Evolutionary conservation across 2,329 filamentous ascomycete species (phyloP).

Genomic region (Sarocladium strictum): DNA sequence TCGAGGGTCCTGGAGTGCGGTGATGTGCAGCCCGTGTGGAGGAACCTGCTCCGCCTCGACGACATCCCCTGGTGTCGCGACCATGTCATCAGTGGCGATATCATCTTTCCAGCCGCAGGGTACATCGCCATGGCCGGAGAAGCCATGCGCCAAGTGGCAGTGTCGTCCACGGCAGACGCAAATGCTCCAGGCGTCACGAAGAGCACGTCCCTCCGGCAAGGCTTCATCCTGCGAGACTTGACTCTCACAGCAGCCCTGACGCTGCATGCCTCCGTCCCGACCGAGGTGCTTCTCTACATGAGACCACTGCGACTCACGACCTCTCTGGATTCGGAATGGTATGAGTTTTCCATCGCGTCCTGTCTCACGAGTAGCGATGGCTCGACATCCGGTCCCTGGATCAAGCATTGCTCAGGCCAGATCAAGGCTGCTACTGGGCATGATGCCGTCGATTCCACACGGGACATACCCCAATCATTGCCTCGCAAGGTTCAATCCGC

Average conservation of each 20-base stretch:
- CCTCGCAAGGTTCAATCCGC: not conserved
- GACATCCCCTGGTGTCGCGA: conserved; percentile 26
- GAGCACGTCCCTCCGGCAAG: no score
- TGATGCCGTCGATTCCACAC: not conserved
- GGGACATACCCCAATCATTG: not conserved
- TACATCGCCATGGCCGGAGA: conserved; percentile 28
- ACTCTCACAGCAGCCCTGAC: not conserved
- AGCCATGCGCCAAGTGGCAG: conserved; percentile 7
- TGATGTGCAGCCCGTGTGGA: conserved; percentile 14
- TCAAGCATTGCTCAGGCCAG: not conserved
- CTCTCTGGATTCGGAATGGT: not conserved
- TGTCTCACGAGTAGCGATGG: not conserved
- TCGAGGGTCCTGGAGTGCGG: not conserved
- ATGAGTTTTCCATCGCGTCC: conserved; percentile 1
- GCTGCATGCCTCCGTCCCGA: not conserved
- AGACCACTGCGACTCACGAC: not conserved
- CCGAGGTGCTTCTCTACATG: not conserved
- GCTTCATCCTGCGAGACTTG: not conserved
- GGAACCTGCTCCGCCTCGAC: conserved; percentile 15
- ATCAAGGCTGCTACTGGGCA: not conserved
- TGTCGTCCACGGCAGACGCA: not conserved
- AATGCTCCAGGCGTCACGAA: not conserved
- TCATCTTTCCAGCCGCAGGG: conserved; percentile 31
- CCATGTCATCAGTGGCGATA: conserved; percentile 16
- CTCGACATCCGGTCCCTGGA: not conserved